These are phyloP conservation scores for Neoscytalidium dimidiatum DNA, from an alignment of 2,329 filamentous ascomycete genomes.

Conservation along the genomic window DNA sequence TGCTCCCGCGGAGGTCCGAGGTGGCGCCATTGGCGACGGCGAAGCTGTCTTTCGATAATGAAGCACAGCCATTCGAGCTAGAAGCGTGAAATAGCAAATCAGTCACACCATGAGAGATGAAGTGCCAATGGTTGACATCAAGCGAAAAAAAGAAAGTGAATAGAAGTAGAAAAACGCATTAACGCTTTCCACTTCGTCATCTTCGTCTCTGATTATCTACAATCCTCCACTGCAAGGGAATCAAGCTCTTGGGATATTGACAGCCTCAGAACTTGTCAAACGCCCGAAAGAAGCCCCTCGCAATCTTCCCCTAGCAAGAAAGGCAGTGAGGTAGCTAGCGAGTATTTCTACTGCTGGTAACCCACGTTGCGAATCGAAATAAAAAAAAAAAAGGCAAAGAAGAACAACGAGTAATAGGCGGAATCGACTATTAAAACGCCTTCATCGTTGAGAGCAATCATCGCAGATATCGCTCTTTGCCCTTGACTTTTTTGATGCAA, in stretches of 20 bases:
- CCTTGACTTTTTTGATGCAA: background rate
- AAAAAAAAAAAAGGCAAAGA: background rate
- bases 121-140: background rate
- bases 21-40: no score
- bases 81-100: no score
- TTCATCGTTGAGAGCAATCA: background rate
- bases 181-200: background rate
- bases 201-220: conserved; percentile 3
- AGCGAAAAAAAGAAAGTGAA: background rate
- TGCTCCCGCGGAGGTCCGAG: no score
- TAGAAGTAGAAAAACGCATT: no score
- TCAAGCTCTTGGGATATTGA: background rate
- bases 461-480: conserved; percentile 4
- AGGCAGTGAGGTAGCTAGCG: background rate
- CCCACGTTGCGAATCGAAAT: background rate
- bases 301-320: background rate
- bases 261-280: no score
- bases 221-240: background rate
- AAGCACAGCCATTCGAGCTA: no score
- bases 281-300: no score
- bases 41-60: no score
- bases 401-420: background rate
- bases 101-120: background rate
- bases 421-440: conserved; percentile 4
- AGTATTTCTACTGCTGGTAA: background rate